Conservation (phyloP, 495 filamentous ascomycete species). For the Aspergillus bertholletiae region DNA sequence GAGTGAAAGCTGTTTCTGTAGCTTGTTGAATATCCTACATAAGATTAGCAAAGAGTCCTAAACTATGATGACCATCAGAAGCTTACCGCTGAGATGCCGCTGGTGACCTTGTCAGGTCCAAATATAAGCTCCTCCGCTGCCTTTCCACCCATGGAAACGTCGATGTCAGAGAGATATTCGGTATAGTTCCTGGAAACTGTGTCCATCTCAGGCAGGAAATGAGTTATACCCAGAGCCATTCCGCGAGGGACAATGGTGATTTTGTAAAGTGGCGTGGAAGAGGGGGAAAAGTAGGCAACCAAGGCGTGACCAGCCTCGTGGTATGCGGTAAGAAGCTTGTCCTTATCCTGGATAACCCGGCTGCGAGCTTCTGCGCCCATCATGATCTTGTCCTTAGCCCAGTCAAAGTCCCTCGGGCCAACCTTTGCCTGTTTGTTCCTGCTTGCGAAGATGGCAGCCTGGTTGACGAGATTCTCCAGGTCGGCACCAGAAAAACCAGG, state of each 20-base stretch:
- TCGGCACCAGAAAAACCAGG: constrained; percentile 93
- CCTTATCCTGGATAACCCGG: constrained; percentile 83
- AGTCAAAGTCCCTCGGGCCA: constrained; percentile 79
- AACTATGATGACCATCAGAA: neutral
- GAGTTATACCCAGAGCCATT: constrained; percentile 77
- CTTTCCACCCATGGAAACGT: constrained; percentile 85
- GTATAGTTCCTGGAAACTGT: constrained; percentile 72
- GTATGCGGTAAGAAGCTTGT: constrained; percentile 87
- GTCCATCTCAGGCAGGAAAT: constrained; percentile 84
- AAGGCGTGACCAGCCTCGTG: constrained; percentile 96
- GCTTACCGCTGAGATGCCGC: constrained; percentile 71
- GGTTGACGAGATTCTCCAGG: constrained; percentile 93
- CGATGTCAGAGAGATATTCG: constrained; percentile 68
- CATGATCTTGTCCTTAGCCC: constrained; percentile 97
- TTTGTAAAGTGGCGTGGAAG: constrained; percentile 80
- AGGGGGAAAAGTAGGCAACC: constrained; percentile 74
- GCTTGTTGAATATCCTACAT: constrained; percentile 75
- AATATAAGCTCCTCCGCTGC: constrained; percentile 92
- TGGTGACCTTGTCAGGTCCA: constrained; percentile 81
- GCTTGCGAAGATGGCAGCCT: constrained; percentile 88
- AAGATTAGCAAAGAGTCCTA: constrained; percentile 13
- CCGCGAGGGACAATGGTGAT: constrained; percentile 94
- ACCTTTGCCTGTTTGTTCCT: constrained; percentile 73
- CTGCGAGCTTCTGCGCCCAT: constrained; percentile 91
- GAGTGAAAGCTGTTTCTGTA: constrained; percentile 72